These are phyloP conservation scores for Stephania japonica DNA, from an alignment of 164 flowering plant species.

Conservation along the genomic window DNA sequence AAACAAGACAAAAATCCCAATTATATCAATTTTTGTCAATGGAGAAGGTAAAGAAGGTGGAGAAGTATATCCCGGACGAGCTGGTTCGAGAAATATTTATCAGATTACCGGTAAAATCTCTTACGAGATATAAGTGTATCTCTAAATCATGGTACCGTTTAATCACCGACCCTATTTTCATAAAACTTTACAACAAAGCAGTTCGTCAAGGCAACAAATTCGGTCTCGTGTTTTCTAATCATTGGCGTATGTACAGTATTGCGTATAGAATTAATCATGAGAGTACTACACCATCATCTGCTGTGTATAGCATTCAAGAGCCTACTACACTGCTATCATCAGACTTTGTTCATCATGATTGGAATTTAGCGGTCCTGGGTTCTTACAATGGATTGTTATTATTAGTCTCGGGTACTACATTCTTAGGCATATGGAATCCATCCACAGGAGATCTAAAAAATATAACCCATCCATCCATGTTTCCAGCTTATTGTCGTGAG, in stretches of 20 bases:
- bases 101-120: neutral
- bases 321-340: neutral
- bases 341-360: neutral
- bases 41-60: too few relatives aligned
- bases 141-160: neutral
- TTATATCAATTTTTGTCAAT: too few relatives aligned
- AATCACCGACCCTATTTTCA: neutral
- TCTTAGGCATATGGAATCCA: slow-evolving; percentile 3
- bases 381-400: slow-evolving; percentile 1
- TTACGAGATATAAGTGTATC: neutral
- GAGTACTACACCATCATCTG: neutral
- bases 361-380: neutral
- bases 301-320: neutral
- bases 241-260: neutral
- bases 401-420: neutral
- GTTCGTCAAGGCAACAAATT: neutral
- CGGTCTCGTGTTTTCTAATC: neutral
- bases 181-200: neutral
- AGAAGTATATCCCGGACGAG: slow-evolving; percentile 5
- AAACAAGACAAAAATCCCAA: too few relatives aligned
- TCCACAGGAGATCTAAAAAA: neutral
- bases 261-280: neutral
- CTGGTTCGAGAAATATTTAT: neutral
- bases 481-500: neutral
- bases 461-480: neutral